Conservation (phyloP, 1,284 basidiomycete genomes). For the Malassezia nana region DNA sequence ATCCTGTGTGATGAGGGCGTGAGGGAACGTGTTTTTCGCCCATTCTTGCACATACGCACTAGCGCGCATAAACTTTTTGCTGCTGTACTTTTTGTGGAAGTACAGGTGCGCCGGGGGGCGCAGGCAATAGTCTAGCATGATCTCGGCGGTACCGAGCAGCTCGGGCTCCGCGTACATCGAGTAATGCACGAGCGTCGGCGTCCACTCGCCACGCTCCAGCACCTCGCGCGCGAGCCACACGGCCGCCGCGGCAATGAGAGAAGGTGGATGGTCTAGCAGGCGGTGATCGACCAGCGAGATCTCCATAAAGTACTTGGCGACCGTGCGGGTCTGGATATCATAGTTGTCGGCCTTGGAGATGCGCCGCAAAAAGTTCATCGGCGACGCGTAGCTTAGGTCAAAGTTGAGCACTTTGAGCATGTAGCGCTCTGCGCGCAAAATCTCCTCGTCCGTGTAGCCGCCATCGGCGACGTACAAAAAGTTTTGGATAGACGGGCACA, state of each 20-base stretch:
- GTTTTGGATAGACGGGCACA: slow-evolving; percentile 76
- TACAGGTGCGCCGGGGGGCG: slow-evolving; percentile 36
- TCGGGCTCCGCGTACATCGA: slow-evolving; percentile 77
- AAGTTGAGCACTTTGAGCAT: slow-evolving; percentile 83
- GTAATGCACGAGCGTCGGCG: slow-evolving; percentile 75
- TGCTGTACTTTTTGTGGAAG: slow-evolving; percentile 47
- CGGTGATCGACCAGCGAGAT: slow-evolving; percentile 79
- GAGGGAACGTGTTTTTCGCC: slow-evolving; percentile 35
- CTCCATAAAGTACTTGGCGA: slow-evolving; percentile 73
- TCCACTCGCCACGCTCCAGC: slow-evolving; percentile 72
- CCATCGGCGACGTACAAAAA: slow-evolving; percentile 56
- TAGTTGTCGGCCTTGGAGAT: slow-evolving; percentile 47
- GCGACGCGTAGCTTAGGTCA: slow-evolving; percentile 83
- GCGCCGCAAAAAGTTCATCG: slow-evolving; percentile 80
- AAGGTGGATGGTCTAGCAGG: slow-evolving; percentile 69
- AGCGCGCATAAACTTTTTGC: slow-evolving; percentile 47
- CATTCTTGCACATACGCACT: slow-evolving; percentile 42
- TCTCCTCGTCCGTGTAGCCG: slow-evolving; percentile 43
- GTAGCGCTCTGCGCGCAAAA: slow-evolving; percentile 67
- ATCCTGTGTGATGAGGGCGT: slow-evolving; percentile 27
- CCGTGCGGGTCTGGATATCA: slow-evolving; percentile 76
- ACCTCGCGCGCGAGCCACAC: slow-evolving; percentile 84
- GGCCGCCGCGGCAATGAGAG: slow-evolving; percentile 73
- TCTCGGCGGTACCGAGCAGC: slow-evolving; percentile 72
- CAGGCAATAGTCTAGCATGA: slow-evolving; percentile 74